Percentiles rank a stretch among this genome's conserved stretches.
Evolutionary conservation across 352 stramenopile species (phyloP).

Genomic region (Pythium sp.): DNA sequence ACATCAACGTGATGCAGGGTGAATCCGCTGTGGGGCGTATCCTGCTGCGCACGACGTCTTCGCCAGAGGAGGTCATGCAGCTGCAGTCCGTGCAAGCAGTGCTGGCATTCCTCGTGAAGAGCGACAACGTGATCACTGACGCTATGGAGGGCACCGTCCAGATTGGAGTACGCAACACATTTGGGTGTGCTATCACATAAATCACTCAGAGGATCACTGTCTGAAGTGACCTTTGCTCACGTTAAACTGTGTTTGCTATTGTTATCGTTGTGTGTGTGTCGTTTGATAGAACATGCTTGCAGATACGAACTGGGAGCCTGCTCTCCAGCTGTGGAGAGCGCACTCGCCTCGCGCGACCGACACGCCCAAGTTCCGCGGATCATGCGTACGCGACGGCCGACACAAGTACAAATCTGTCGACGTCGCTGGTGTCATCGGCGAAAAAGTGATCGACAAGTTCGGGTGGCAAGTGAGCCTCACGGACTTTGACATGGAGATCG

Average conservation of each 20-base stretch:
- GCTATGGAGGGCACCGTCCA: conserved; percentile 43
- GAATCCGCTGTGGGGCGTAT: conserved; percentile 68
- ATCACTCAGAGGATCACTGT: neutral
- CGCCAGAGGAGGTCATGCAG: conserved; percentile 41
- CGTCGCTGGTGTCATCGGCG: conserved; percentile 61
- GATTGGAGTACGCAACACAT: conserved; percentile 45
- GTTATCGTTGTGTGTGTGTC: neutral
- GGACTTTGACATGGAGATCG: conserved; percentile 69
- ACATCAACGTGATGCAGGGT: conserved; percentile 71
- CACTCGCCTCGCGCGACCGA: conserved; percentile 27
- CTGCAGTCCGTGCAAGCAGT: conserved; percentile 59
- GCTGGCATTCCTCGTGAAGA: conserved; percentile 55
- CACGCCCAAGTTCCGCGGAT: conserved; percentile 61
- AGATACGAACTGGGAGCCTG: conserved; percentile 47
- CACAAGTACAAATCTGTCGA: conserved; percentile 71
- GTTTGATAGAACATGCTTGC: conserved; percentile 40
- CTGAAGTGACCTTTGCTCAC: neutral
- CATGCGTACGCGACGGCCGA: conserved; percentile 73
- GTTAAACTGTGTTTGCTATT: neutral
- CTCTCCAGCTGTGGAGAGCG: conserved; percentile 56
- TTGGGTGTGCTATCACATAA: neutral
- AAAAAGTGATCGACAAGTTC: conserved; percentile 50
- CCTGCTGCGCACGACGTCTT: conserved; percentile 55
- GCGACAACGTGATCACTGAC: conserved; percentile 56
- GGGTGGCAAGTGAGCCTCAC: conserved; percentile 62